These are phyloP conservation scores for Camellia sinensis DNA, from an alignment of 148 eudicot genomes.

Conservation along the genomic window DNA sequence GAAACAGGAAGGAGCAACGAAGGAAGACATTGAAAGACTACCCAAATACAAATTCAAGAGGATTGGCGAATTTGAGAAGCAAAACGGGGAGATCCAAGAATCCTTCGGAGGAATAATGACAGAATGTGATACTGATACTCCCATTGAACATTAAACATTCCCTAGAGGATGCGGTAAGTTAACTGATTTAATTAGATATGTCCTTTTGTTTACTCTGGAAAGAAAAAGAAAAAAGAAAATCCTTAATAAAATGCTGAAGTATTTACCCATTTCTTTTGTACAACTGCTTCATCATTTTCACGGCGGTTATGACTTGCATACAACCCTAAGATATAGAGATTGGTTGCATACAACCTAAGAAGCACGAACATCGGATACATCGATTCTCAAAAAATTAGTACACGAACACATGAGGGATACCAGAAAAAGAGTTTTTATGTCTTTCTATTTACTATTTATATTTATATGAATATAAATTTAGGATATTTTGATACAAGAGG, in stretches of 20 bases:
- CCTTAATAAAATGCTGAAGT: background rate
- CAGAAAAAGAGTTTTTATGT: too few relatives aligned
- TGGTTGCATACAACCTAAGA: background rate
- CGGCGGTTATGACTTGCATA: background rate
- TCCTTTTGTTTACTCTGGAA: background rate
- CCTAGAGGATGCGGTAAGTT: slow-evolving; percentile 86
- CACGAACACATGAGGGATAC: too few relatives aligned
- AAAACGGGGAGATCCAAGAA: slow-evolving; percentile 81
- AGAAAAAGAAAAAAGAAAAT: background rate
- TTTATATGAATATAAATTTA: too few relatives aligned
- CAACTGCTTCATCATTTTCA: background rate
- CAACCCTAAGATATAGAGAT: background rate
- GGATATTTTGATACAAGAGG: too few relatives aligned
- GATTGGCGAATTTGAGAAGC: slow-evolving; percentile 64
- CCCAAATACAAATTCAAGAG: slow-evolving; percentile 67
- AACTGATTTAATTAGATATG: background rate
- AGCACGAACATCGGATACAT: too few relatives aligned
- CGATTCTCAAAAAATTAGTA: too few relatives aligned
- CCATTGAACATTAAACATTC: slow-evolving; percentile 57
- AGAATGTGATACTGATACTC: slow-evolving; percentile 71
- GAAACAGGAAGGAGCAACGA: slow-evolving; percentile 81
- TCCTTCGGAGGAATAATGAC: slow-evolving; percentile 78
- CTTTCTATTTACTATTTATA: too few relatives aligned
- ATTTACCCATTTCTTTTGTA: background rate
- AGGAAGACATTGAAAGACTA: slow-evolving; percentile 77